Evolutionary conservation across 768 basidiomycete species (phyloP), one percentile per base, ranked within the genome.

Genomic region (Rhodosporidiobolus sp.): DNA sequence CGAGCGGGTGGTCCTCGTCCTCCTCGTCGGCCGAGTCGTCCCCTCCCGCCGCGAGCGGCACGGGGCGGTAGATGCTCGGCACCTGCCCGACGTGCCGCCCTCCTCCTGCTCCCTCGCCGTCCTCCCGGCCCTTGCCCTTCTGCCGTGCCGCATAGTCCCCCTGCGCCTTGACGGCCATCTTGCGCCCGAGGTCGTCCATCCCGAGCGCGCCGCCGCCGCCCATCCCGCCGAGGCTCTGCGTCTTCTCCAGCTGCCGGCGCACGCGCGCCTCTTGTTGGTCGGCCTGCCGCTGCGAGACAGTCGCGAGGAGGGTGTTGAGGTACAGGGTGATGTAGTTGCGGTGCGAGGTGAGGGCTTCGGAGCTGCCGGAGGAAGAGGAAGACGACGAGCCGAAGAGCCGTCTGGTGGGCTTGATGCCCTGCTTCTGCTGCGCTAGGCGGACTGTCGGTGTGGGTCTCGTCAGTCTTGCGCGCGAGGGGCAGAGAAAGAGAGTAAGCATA

Each of bases 251-350:
- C 78, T 95, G 90, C 9, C 95, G 87, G 80, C 88, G 89, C 65
- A 94, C 86, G 60, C 96, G 88, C 80, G 95, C 92, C 81, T 97
- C 95, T 81, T 99, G 96, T 84, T 97, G 86, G 75, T 91, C 88
- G 76, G 89, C 89, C 76, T 95, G 89, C 24, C 79, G 84, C 78
- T 91, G 88, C 76, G 91, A 89, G 34, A 89, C 86, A 73, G 90
- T 87, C 0, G 92, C 86, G 49, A 99, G 85, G 50, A 90, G 86
- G 62, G 89, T 85, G 79, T 86, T 89, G 67, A 99, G 87, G 82
- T 89, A 94, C 89, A 93, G 94, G 20, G 92, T 91, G 75, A 99
- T 87, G 77, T 90, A 87, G n/a, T 92, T 86, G 78, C 91, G 91
- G 80, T 99, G 96, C 8, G 92, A 92, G n/a, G 92, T 89, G 43